A percentile compares a stretch with the other conserved stretches of the same genome.
phyloP scores from a whole-genome alignment of 257 asterid species.

The Solanum gracilifrons region DNA sequence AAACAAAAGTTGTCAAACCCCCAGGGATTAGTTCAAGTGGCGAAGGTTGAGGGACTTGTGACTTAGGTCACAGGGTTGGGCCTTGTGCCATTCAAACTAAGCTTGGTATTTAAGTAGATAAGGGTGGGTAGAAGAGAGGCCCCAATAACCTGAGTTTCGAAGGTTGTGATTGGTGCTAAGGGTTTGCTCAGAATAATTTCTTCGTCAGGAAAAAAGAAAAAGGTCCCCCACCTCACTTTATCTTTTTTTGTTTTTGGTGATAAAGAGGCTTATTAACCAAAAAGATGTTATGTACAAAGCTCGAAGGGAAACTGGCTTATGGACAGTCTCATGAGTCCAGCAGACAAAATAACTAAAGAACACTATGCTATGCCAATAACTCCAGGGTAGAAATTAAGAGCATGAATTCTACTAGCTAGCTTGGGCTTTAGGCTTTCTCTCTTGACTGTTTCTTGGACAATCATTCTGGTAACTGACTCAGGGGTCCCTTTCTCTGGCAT shows the following conservation, averaged over 20 bases:
- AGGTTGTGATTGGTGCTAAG: background rate
- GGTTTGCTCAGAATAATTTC: background rate
- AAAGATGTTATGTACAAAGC: background rate
- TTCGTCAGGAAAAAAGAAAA: background rate
- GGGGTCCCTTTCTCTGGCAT: background rate
- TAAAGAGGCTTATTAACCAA: background rate
- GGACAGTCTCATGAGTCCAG: background rate
- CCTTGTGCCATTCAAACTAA: background rate
- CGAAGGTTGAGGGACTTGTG: background rate
- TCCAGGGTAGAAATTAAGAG: background rate
- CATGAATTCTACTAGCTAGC: background rate
- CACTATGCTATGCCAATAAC: background rate
- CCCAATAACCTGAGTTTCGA: background rate
- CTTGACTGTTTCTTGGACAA: background rate
- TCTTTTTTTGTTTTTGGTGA: background rate
- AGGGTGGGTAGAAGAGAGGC: background rate
- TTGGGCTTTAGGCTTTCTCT: background rate
- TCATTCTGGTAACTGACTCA: background rate
- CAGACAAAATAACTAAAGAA: background rate
- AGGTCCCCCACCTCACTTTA: background rate
- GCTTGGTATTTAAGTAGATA: background rate
- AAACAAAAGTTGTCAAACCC: background rate
- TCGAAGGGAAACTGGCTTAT: background rate
- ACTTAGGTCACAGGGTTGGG: background rate
- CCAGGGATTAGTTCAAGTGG: background rate